Evolutionary conservation across 805 yeast species (phyloP).

Genomic region (Myxozyma vanderwaltii): DNA sequence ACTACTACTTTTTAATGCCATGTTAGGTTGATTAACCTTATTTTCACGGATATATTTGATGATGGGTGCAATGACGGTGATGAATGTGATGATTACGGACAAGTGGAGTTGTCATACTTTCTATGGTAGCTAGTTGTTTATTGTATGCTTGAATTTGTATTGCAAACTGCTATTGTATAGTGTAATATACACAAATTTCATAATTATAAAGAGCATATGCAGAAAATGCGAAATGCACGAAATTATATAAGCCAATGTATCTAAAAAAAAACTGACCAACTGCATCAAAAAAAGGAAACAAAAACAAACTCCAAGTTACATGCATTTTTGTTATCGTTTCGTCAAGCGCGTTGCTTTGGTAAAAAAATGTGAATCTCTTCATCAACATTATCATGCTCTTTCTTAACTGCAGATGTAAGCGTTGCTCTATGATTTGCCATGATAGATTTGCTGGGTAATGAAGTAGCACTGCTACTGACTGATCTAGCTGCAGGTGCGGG

Average conservation of each 20-base stretch:
- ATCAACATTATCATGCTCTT: not conserved
- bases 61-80: not conserved
- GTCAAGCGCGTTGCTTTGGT: conserved; percentile 3
- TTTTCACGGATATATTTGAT: not conserved
- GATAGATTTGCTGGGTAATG: too few species aligned
- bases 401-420: not conserved
- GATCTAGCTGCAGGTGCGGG: not conserved
- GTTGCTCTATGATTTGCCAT: too few species aligned
- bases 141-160: too few species aligned
- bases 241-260: too few species aligned
- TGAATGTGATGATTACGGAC: not conserved
- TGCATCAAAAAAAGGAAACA: not conserved
- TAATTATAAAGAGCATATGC: too few species aligned
- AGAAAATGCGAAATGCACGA: too few species aligned
- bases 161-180: too few species aligned
- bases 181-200: too few species aligned
- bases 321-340: not conserved
- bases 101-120: not conserved
- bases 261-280: not conserved
- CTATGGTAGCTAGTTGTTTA: too few species aligned
- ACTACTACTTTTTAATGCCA: too few species aligned
- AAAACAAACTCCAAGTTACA: not conserved
- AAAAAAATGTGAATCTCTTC: conserved; percentile 3
- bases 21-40: not conserved
- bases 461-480: too few species aligned